These are phyloP conservation scores for Pisolithus albus DNA, from an alignment of 768 basidiomycete genomes.

Conservation along the genomic window DNA sequence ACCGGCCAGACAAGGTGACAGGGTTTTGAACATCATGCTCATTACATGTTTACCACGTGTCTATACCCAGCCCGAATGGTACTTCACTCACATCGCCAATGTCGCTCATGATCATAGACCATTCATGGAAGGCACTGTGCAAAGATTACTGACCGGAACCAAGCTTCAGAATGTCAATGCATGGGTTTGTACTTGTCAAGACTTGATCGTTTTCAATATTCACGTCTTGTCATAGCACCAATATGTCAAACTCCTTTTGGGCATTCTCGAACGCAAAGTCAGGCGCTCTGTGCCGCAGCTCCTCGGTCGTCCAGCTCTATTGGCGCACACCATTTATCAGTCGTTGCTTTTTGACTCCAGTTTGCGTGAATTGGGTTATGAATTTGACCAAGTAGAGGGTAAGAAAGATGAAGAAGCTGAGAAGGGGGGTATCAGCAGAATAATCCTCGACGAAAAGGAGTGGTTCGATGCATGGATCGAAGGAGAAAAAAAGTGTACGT, in stretches of 20 bases:
- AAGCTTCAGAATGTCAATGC: constrained; percentile 62
- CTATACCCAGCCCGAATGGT: constrained; percentile 83
- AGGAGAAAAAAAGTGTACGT: constrained; percentile 84
- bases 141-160: constrained; percentile 58
- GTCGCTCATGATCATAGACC: constrained; percentile 75
- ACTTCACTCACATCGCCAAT: constrained; percentile 87
- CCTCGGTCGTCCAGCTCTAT: constrained; percentile 69
- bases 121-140: constrained; percentile 74
- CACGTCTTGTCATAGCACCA: constrained; percentile 52
- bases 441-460: constrained; percentile 73
- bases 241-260: constrained; percentile 73
- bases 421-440: constrained; percentile 77
- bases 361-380: constrained; percentile 68
- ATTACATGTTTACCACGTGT: neutral
- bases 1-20: constrained; percentile 82
- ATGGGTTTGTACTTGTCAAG: constrained; percentile 46
- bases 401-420: constrained; percentile 20
- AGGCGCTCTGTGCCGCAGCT: constrained; percentile 66
- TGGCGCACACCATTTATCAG: constrained; percentile 96
- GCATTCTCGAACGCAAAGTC: constrained; percentile 71
- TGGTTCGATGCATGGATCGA: constrained; percentile 92
- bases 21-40: neutral
- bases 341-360: constrained; percentile 81
- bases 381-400: constrained; percentile 29
- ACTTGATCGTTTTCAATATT: neutral